Percentiles rank a stretch among this genome's conserved stretches.
These are phyloP conservation scores for Acacia acuminata DNA, from an alignment of 306 rosid species.

Conservation along the genomic window DNA sequence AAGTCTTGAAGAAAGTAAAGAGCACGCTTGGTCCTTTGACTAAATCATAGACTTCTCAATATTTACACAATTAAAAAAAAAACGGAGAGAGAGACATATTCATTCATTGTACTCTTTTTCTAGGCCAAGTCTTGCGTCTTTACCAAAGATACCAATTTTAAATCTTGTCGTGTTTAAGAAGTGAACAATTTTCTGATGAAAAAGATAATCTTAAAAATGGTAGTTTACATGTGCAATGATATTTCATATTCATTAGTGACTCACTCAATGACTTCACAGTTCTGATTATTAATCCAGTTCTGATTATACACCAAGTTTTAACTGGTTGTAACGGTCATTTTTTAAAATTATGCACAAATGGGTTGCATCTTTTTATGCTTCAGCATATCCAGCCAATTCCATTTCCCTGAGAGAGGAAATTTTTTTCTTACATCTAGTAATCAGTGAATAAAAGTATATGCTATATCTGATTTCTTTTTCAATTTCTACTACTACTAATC, in stretches of 20 bases:
- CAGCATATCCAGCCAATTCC: slow-evolving; percentile 11
- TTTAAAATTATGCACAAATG: not conserved
- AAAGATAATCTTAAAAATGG: not conserved
- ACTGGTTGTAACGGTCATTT: not conserved
- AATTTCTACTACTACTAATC: no score
- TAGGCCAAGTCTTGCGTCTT: not conserved
- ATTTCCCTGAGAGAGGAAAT: not conserved
- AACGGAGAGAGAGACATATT: no score
- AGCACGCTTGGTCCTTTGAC: not conserved
- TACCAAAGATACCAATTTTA: not conserved
- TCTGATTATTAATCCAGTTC: not conserved
- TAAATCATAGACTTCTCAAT: not conserved
- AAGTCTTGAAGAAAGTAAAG: not conserved
- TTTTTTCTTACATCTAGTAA: not conserved
- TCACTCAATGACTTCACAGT: slow-evolving; percentile 17
- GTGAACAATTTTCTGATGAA: not conserved
- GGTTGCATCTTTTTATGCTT: not conserved
- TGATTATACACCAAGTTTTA: not conserved
- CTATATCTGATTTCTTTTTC: not conserved
- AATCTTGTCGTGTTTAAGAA: not conserved
- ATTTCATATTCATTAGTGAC: not conserved
- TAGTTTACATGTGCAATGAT: not conserved
- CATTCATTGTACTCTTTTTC: not conserved
- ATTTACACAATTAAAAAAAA: not conserved
- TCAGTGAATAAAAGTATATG: not conserved